Evolutionary conservation across 805 yeast genomes (phyloP).

Genomic region (Kuraishia borneana): DNA sequence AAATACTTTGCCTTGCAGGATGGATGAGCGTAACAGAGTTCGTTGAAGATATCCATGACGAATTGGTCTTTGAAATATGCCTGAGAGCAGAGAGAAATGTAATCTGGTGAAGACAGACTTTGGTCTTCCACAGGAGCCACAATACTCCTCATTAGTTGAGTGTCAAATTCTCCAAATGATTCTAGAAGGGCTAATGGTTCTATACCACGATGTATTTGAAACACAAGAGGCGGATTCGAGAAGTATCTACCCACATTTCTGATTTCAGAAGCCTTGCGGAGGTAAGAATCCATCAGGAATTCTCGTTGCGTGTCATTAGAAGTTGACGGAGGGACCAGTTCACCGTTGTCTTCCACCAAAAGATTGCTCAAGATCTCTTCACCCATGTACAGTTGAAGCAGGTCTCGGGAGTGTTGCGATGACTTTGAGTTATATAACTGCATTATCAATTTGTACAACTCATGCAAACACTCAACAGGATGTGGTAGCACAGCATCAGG

Average conservation of each 20-base stretch:
- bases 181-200: background rate
- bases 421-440: background rate
- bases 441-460: background rate
- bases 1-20: conserved; percentile 35
- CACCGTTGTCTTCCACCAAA: background rate
- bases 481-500: background rate
- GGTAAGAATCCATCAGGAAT: background rate
- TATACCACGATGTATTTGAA: background rate
- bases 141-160: background rate
- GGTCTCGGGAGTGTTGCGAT: background rate
- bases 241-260: background rate
- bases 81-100: conserved; percentile 34
- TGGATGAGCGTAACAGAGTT: conserved; percentile 29
- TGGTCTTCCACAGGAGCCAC: background rate
- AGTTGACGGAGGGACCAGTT: background rate
- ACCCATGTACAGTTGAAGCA: background rate
- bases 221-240: background rate
- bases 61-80: conserved; percentile 37
- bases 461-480: background rate
- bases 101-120: conserved; percentile 8
- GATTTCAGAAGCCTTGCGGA: background rate
- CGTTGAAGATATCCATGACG: conserved; percentile 35
- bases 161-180: background rate
- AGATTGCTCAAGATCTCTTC: background rate
- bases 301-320: background rate